phyloP scores from a whole-genome alignment of 257 asterid genomes.

The Solanum phureja region DNA sequence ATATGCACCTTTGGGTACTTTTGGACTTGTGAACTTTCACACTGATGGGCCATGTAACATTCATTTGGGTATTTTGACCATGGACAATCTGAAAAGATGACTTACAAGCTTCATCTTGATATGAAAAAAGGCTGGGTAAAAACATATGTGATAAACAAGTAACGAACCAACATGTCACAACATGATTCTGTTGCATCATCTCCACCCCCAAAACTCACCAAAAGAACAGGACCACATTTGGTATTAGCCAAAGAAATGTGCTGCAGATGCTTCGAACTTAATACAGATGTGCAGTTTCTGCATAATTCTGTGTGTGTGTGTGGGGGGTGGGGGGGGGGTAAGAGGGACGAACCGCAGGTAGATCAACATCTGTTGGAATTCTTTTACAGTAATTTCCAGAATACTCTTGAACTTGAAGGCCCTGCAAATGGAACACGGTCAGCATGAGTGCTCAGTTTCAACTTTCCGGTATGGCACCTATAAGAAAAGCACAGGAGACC shows the following conservation, averaged over 20 bases:
- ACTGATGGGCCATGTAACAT: not conserved
- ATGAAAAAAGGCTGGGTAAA: not conserved
- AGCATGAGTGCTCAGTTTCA: not conserved
- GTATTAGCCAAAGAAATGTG: not conserved
- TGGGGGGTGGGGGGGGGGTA: constrained; percentile 15
- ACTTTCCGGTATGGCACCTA: not conserved
- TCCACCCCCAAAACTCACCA: not conserved
- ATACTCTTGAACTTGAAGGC: constrained; percentile 97
- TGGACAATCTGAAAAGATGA: not conserved
- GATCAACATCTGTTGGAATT: constrained; percentile 95
- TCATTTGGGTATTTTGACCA: not conserved
- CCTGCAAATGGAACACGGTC: constrained; percentile 31
- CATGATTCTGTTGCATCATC: not conserved
- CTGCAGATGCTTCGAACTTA: not conserved
- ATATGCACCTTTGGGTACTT: not conserved
- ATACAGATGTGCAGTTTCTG: not conserved
- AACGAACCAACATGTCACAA: not conserved
- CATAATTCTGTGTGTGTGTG: not conserved
- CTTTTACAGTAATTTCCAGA: constrained; percentile 91
- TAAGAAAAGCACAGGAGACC: not conserved
- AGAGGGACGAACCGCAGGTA: constrained; percentile 77
- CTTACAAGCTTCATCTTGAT: not conserved
- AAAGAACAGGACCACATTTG: not conserved
- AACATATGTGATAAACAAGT: not conserved
- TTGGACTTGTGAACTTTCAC: not conserved